Percentiles rank a stretch among this genome's conserved stretches.
Conservation (phyloP, 306 rosid species). For the Arachis hypogaea region DNA sequence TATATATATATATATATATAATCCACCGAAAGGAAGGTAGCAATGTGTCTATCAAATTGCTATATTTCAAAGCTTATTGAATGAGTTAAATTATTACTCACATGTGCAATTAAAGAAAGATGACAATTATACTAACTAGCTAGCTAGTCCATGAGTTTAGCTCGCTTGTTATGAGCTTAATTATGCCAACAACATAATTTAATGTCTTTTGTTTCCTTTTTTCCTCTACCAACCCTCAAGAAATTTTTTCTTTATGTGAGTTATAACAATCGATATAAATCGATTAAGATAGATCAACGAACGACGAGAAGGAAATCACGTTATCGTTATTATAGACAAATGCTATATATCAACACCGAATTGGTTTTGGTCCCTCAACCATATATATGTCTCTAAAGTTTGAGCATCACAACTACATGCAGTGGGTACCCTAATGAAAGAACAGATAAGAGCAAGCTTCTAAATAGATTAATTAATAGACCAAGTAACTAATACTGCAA, state of each 20-base stretch:
- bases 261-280: not conserved
- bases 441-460: too few species aligned
- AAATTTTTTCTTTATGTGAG: not conserved
- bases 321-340: too few species aligned
- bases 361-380: too few species aligned
- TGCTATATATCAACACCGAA: too few species aligned
- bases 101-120: not conserved
- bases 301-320: too few species aligned
- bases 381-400: too few species aligned
- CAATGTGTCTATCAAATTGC: not conserved
- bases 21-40: not conserved
- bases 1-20: too few species aligned
- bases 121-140: not conserved
- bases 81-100: not conserved
- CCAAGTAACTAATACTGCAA: too few species aligned
- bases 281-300: not conserved
- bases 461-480: too few species aligned
- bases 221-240: not conserved
- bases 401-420: too few species aligned
- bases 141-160: not conserved
- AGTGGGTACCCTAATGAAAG: too few species aligned
- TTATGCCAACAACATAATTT: not conserved
- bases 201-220: not conserved
- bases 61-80: not conserved
- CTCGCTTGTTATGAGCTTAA: not conserved